Evolutionary conservation across 371 early-diverging fungal genomes (phyloP), one percentile per base, ranked within the genome.

Genomic region (Mortierella polycephala): DNA sequence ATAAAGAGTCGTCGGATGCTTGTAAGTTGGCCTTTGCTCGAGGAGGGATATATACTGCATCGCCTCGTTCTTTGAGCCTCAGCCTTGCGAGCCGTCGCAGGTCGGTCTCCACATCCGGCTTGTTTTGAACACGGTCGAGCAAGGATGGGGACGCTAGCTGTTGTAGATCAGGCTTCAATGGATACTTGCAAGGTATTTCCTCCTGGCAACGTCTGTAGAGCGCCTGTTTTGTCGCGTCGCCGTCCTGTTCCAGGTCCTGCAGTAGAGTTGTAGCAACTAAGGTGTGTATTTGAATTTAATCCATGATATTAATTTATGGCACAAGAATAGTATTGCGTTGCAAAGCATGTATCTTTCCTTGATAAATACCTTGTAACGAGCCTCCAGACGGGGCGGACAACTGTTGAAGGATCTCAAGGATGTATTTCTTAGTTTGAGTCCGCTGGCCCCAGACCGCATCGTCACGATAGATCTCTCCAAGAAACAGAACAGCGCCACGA

Each of bases 391-490:
- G 30, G 30, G 30, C 6, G 6, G 20, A 18, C 2, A 61, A 51
- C 41, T 40, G 52, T 5, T 7, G 5, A 14, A 64, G 20, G 49
- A 57, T 46, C 5, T n/a, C 16, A 40, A 64, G 8, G 13, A 64
- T 57, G 39, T 49, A 64, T 9, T 37, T 20, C 49, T 57, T 45
- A n/a, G 56, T 23, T 9, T 12, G 9, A 5, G 23, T 14, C 2
- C 55, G 21, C 16, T 14, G 54, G 49, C 57, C 64, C 64, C 57
- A 57, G 18, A 49, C 46, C 20, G 56, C 10, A 13, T 64, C 61
- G 47, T 64, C 56, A 46, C 7, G 37, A 50, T 49, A 64, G 1
- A 64, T 16, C 49, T 64, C 64, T 11, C 20, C 64, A 14, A 64
- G 49, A 37, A 64, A 49, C 4, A 30, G 49, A 14, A 64, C 39